Conservation (phyloP, 129 eudicot species). For the Arctium lappa region DNA sequence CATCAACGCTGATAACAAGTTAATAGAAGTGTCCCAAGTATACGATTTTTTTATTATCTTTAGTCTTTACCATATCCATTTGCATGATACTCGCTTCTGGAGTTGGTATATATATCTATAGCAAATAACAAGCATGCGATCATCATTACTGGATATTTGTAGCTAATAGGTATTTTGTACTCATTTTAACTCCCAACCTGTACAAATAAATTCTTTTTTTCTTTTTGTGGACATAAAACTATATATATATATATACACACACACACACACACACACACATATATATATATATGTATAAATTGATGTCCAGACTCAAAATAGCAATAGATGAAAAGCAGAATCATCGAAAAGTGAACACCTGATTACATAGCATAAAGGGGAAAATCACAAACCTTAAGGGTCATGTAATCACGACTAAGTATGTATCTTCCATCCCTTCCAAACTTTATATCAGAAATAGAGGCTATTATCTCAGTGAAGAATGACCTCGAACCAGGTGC, state of each 20-base stretch:
- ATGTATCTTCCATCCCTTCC: conserved; percentile 90
- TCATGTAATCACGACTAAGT: conserved; percentile 98
- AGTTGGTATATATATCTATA: too few species aligned
- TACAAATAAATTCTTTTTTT: neutral
- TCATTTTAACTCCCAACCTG: neutral
- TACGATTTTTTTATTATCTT: too few species aligned
- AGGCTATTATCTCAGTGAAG: conserved; percentile 98
- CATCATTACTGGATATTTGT: neutral
- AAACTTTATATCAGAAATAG: conserved; percentile 95
- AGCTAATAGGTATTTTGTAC: neutral
- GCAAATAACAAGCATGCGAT: too few species aligned
- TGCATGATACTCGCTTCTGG: too few species aligned
- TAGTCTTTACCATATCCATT: too few species aligned
- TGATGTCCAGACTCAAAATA: neutral
- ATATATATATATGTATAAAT: neutral
- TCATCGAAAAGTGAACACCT: neutral
- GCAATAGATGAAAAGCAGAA: neutral
- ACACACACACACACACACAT: too few species aligned
- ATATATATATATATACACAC: neutral
- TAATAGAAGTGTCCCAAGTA: too few species aligned
- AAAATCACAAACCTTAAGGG: conserved; percentile 74
- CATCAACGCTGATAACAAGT: too few species aligned
- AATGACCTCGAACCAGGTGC: conserved; percentile 97
- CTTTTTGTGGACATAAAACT: neutral
- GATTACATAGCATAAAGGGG: neutral